phyloP scores from a whole-genome alignment of 2,329 filamentous ascomycete genomes.

The Aspergillus alliaceus region DNA sequence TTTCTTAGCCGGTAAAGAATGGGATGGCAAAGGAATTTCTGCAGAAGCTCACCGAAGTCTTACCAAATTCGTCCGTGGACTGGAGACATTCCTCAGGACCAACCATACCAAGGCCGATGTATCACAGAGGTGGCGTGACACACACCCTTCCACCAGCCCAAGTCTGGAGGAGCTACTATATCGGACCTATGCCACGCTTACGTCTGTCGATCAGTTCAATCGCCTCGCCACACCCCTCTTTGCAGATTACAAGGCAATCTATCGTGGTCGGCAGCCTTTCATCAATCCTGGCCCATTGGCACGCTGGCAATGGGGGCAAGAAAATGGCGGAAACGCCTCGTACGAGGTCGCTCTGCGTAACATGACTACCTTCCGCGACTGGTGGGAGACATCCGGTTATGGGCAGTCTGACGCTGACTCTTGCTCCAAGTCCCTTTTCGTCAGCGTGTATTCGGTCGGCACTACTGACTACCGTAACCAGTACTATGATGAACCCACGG shows the following conservation, averaged over 20 bases:
- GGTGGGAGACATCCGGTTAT: constrained; percentile 32
- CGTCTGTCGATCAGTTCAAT: constrained; percentile 20
- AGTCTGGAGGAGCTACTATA: constrained; percentile 11
- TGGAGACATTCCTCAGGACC: constrained; percentile 26
- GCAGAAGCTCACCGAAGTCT: constrained; percentile 26
- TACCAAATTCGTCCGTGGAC: constrained; percentile 19
- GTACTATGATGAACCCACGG: constrained; percentile 17
- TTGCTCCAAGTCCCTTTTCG: constrained; percentile 34
- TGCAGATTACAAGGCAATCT: constrained; percentile 21
- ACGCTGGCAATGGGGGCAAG: constrained; percentile 23
- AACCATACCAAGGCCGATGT: constrained; percentile 29
- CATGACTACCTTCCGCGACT: constrained; percentile 34
- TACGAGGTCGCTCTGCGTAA: constrained; percentile 29
- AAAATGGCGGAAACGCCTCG: constrained; percentile 13
- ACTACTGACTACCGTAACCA: constrained; percentile 20
- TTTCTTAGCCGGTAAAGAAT: constrained; percentile 8
- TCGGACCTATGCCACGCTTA: constrained; percentile 18
- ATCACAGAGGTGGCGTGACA: constrained; percentile 23
- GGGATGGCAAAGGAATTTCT: constrained; percentile 1
- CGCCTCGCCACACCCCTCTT: constrained; percentile 24
- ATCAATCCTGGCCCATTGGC: constrained; percentile 30
- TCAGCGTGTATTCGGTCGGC: constrained; percentile 27
- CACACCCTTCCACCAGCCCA: constrained; percentile 8
- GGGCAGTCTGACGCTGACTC: constrained; percentile 19
- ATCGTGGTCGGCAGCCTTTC: constrained; percentile 27